A percentile compares a stretch with the other conserved stretches of the same genome.
These are phyloP conservation scores for Achlya hypogyna DNA, from an alignment of 352 stramenopile genomes.

Conservation along the genomic window DNA sequence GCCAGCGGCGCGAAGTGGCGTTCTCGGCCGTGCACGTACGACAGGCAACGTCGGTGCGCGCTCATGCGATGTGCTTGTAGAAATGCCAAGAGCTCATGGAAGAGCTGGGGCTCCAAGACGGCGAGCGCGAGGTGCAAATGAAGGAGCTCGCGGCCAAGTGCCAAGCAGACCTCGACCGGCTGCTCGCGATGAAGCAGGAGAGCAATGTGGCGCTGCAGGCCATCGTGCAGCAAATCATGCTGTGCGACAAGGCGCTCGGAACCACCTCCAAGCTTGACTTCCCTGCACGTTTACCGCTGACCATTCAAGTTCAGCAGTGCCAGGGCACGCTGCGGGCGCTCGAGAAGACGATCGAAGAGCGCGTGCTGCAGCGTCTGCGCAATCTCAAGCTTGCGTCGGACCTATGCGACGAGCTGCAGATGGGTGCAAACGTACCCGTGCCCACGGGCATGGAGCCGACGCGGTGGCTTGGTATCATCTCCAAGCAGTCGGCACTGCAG, in stretches of 20 bases:
- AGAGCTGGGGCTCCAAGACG: slow-evolving; percentile 30
- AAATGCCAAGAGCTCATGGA: slow-evolving; percentile 50
- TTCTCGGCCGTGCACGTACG: slow-evolving; percentile 42
- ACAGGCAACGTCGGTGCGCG: slow-evolving; percentile 22
- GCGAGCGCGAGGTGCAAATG: slow-evolving; percentile 12
- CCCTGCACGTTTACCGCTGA: not conserved
- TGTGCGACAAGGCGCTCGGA: slow-evolving; percentile 15
- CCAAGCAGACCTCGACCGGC: slow-evolving; percentile 21
- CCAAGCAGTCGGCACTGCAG: slow-evolving; percentile 15
- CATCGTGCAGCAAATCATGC: slow-evolving; percentile 1
- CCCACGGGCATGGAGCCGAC: not conserved
- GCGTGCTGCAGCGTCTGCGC: slow-evolving; percentile 3
- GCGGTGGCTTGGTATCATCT: not conserved
- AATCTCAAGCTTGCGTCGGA: slow-evolving; percentile 17
- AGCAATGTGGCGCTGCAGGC: not conserved
- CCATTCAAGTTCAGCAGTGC: slow-evolving; percentile 7
- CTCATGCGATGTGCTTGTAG: slow-evolving; percentile 21
- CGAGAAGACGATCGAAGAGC: slow-evolving; percentile 13
- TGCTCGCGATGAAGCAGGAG: slow-evolving; percentile 17
- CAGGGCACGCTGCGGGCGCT: not conserved
- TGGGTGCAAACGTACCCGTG: slow-evolving; percentile 5
- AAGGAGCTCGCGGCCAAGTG: slow-evolving; percentile 39
- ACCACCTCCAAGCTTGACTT: not conserved
- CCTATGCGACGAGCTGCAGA: slow-evolving; percentile 17
- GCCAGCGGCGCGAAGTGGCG: slow-evolving; percentile 50